Evolutionary conservation across 768 basidiomycete genomes (phyloP).

Genomic region (Tylopilus rubrobrunneus): DNA sequence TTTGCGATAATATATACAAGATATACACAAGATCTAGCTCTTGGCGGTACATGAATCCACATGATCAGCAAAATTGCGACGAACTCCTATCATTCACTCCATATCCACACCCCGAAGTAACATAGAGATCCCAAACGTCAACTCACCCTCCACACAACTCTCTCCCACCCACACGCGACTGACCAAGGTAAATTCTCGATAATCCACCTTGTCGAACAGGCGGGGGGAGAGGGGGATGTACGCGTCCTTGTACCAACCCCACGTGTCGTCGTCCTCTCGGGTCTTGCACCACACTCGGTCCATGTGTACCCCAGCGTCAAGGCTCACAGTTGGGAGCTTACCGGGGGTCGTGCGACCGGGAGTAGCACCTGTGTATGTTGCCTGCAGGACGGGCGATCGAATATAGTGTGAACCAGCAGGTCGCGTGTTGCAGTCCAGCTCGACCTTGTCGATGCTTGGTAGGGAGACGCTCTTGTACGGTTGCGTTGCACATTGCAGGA

Average conservation of each 20-base stretch:
- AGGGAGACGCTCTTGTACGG: constrained; percentile 6
- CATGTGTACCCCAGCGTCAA: constrained; percentile 20
- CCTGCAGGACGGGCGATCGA: constrained; percentile 6
- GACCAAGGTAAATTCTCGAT: constrained; percentile 38
- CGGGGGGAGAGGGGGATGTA: constrained; percentile 46
- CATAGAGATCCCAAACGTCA: constrained; percentile 43
- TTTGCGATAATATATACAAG: neutral
- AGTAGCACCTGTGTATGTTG: constrained; percentile 15
- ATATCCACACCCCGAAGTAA: constrained; percentile 39
- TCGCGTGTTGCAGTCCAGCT: constrained; percentile 20
- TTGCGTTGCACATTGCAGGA: constrained; percentile 16
- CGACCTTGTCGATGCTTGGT: constrained; percentile 14
- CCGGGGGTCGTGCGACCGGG: neutral
- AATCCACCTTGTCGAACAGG: constrained; percentile 46
- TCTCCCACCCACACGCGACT: constrained; percentile 36
- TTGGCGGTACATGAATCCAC: neutral
- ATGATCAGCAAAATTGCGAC: neutral
- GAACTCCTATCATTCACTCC: neutral
- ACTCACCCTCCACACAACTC: constrained; percentile 19
- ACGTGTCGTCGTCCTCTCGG: constrained; percentile 14
- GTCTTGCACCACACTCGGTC: constrained; percentile 18
- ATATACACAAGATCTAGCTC: neutral
- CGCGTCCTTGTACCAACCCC: constrained; percentile 35
- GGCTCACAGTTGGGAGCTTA: neutral
- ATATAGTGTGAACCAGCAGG: constrained; percentile 3